phyloP scores from a whole-genome alignment of 306 rosid species.

The Styphnolobium japonicum region DNA sequence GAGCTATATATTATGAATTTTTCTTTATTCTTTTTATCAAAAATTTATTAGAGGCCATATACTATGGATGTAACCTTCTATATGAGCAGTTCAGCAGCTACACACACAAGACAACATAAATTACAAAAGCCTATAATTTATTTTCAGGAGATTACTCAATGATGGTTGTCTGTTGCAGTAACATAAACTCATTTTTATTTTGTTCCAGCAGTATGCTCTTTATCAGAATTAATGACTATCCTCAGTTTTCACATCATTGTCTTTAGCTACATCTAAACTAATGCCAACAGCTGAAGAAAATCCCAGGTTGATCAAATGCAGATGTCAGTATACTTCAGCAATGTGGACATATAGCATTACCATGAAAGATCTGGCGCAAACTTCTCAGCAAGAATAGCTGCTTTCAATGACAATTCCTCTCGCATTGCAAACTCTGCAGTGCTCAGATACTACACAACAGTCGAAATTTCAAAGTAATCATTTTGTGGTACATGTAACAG shows the following conservation, averaged over 20 bases:
- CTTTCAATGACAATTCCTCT: slow-evolving; percentile 72
- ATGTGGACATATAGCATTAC: slow-evolving; percentile 32
- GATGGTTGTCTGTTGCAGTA: not conserved
- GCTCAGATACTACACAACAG: slow-evolving; percentile 61
- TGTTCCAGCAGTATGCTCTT: not conserved
- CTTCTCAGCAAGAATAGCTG: slow-evolving; percentile 80
- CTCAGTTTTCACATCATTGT: not conserved
- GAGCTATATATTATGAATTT: not conserved
- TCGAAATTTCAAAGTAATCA: slow-evolving; percentile 2
- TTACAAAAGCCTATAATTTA: not conserved
- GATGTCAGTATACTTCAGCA: not conserved
- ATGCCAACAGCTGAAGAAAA: not conserved
- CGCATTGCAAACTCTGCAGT: slow-evolving; percentile 83
- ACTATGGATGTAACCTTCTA: not conserved
- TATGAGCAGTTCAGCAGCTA: not conserved
- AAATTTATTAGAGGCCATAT: not conserved
- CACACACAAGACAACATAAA: not conserved
- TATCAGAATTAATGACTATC: not conserved
- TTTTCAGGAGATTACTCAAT: not conserved
- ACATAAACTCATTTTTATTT: not conserved
- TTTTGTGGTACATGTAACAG: not conserved
- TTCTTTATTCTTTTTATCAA: not conserved
- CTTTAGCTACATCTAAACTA: not conserved
- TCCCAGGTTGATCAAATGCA: slow-evolving; percentile 1
- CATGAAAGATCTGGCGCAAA: slow-evolving; percentile 80